phyloP scores from a whole-genome alignment of 129 eudicot genomes.

The Dittrichia graveolens region DNA sequence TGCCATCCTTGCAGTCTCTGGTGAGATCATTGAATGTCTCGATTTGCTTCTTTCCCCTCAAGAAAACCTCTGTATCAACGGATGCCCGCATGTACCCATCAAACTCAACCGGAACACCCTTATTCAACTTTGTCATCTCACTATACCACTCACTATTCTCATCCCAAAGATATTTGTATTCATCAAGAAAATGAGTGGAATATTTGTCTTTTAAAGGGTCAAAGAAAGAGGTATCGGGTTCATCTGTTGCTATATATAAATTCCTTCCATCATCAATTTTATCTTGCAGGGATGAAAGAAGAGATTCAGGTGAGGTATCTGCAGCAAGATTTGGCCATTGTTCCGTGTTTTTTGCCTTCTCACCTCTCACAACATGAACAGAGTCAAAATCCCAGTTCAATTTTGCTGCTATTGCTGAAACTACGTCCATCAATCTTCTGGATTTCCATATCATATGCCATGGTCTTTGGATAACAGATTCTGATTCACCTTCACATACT shows the following conservation, averaged over 20 bases:
- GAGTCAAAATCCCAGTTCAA: constrained; percentile 92
- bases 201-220: constrained; percentile 86
- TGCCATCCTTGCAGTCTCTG: constrained; percentile 87
- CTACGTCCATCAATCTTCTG: constrained; percentile 76
- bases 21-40: constrained; percentile 94
- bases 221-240: constrained; percentile 64
- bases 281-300: constrained; percentile 58
- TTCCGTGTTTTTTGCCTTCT: constrained; percentile 64
- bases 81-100: constrained; percentile 96
- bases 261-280: constrained; percentile 74
- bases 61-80: constrained; percentile 91
- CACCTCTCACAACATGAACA: constrained; percentile 89
- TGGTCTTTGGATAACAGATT: constrained; percentile 71
- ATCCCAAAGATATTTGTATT: constrained; percentile 75
- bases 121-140: constrained; percentile 71
- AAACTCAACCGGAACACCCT: constrained; percentile 83
- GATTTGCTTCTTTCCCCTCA: constrained; percentile 89
- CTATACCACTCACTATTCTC: constrained; percentile 78
- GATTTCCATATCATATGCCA: constrained; percentile 93
- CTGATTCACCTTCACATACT: constrained; percentile 92
- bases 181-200: constrained; percentile 83
- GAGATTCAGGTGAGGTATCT: constrained; percentile 80
- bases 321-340: constrained; percentile 80
- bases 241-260: constrained; percentile 78
- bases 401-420: constrained; percentile 66